Percentiles rank a stretch among this genome's conserved stretches.
phyloP scores from a whole-genome alignment of 1,284 basidiomycete genomes.

The Rhodotorula sp. region DNA sequence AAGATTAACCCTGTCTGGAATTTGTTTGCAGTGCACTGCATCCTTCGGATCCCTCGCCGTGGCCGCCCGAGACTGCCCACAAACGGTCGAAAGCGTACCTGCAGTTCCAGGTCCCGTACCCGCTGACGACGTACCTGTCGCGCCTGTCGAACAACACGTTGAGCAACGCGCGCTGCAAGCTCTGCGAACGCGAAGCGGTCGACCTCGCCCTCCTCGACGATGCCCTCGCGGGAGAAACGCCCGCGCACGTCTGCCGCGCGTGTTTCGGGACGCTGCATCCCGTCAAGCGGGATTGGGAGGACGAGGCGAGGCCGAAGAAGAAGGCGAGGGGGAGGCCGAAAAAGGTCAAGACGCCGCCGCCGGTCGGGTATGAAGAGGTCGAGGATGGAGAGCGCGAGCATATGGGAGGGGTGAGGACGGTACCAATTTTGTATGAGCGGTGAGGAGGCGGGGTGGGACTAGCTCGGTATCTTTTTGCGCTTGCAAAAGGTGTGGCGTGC shows the following conservation, averaged over 20 bases:
- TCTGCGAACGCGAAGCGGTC: conserved; percentile 40
- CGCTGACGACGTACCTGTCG: conserved; percentile 39
- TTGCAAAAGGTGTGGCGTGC: too few relatives aligned
- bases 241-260: conserved; percentile 28
- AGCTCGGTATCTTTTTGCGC: too few relatives aligned
- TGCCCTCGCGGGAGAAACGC: conserved; percentile 35
- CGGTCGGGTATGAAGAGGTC: not conserved
- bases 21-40: conserved; percentile 7
- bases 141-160: conserved; percentile 11
- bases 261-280: conserved; percentile 39
- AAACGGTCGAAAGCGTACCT: not conserved
- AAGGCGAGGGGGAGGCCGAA: not conserved
- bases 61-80: not conserved
- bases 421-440: conserved; percentile 9
- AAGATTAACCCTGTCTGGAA: not conserved
- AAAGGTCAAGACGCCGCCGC: not conserved
- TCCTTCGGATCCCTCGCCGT: conserved; percentile 9
- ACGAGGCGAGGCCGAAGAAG: conserved; percentile 1
- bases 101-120: conserved; percentile 25
- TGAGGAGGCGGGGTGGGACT: too few relatives aligned
- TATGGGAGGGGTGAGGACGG: conserved; percentile 12
- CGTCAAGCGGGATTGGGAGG: not conserved
- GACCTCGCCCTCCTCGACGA: conserved; percentile 35
- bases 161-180: conserved; percentile 18
- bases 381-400: not conserved